Evolutionary conservation across 306 rosid genomes (phyloP).

Genomic region (Bauhinia variegata): DNA sequence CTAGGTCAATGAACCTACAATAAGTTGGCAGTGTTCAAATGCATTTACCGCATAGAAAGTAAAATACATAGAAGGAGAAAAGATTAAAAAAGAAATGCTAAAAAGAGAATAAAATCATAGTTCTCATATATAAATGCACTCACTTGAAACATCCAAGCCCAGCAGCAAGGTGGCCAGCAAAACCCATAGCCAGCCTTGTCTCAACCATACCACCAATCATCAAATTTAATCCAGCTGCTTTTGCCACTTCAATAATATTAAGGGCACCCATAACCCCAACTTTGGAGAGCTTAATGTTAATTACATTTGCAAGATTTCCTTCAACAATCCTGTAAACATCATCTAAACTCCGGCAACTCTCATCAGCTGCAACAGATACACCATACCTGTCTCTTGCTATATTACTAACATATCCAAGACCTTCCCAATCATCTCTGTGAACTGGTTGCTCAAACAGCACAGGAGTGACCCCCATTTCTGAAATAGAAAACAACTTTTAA

Average conservation of each 20-base stretch:
- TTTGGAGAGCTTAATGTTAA: slow-evolving; percentile 91
- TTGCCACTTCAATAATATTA: slow-evolving; percentile 71
- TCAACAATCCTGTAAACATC: slow-evolving; percentile 75
- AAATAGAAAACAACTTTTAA: slow-evolving; percentile 33
- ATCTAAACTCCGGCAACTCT: slow-evolving; percentile 73
- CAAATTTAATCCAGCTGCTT: slow-evolving; percentile 59
- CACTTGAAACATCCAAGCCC: slow-evolving; percentile 87
- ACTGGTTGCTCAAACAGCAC: slow-evolving; percentile 90
- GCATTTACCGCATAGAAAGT: background rate
- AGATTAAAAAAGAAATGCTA: background rate
- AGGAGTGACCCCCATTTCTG: slow-evolving; percentile 87
- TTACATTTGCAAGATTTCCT: slow-evolving; percentile 71
- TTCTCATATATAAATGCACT: slow-evolving; percentile 5
- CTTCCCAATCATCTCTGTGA: slow-evolving; percentile 98
- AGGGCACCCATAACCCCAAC: slow-evolving; percentile 84
- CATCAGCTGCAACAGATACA: slow-evolving; percentile 92
- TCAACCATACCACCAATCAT: slow-evolving; percentile 98
- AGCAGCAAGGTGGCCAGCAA: slow-evolving; percentile 91
- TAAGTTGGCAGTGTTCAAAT: slow-evolving; percentile 16
- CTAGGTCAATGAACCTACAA: slow-evolving; percentile 78
- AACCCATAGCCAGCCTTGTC: slow-evolving; percentile 92
- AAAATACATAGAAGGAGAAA: background rate
- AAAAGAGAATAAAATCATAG: background rate
- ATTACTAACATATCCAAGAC: slow-evolving; percentile 72
- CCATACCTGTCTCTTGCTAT: slow-evolving; percentile 73